phyloP scores from a whole-genome alignment of 1,284 basidiomycete genomes.

The Cutaneotrichosporon dermatis region DNA sequence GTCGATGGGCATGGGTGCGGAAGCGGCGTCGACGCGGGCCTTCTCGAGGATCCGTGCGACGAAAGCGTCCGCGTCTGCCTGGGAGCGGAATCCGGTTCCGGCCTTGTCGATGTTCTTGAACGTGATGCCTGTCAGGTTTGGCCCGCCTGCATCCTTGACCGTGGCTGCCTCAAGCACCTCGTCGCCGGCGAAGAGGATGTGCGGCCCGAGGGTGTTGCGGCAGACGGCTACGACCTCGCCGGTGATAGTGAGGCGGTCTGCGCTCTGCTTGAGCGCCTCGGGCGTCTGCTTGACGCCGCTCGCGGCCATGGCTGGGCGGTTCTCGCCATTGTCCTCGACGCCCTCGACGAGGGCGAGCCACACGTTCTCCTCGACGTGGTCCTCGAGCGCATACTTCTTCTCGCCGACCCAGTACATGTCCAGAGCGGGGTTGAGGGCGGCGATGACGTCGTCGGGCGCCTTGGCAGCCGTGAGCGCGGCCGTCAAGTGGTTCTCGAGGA shows the following conservation, averaged over 20 bases:
- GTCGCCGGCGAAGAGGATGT: constrained; percentile 16
- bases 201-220: constrained; percentile 15
- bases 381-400: constrained; percentile 16
- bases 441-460: constrained; percentile 7
- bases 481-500: constrained; percentile 15
- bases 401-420: constrained; percentile 18
- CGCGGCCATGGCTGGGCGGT: constrained; percentile 6
- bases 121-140: constrained; percentile 6
- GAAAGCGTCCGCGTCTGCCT: background rate
- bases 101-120: constrained; percentile 1
- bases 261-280: constrained; percentile 11
- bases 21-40: background rate
- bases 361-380: constrained; percentile 16
- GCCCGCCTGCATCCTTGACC: constrained; percentile 18
- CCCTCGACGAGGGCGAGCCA: constrained; percentile 21
- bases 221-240: constrained; percentile 17
- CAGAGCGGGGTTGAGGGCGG: constrained; percentile 17
- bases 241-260: constrained; percentile 18
- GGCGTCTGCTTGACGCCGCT: constrained; percentile 3
- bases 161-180: constrained; percentile 9
- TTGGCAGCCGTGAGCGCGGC: constrained; percentile 11
- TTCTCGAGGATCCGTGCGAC: background rate
- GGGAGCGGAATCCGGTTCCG: background rate
- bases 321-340: constrained; percentile 14
- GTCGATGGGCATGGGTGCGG: too few species aligned